Evolutionary conservation across 306 rosid genomes (phyloP), one percentile per base, ranked within the genome.

Genomic region (Trifolium fragiferum): DNA sequence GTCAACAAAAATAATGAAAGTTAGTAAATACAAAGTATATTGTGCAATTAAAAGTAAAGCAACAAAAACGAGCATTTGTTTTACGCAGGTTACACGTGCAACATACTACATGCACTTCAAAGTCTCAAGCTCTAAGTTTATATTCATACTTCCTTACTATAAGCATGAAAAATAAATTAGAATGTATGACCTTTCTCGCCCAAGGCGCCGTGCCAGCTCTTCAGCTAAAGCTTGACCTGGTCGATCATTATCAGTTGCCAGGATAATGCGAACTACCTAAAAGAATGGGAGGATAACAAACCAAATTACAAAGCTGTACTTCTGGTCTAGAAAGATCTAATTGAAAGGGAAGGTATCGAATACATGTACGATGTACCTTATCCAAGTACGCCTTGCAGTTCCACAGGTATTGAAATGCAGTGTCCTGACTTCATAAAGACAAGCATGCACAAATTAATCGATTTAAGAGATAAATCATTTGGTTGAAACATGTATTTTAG

Each of bases 351-450:
- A 68, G 66, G 51, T 16, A 68, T 40, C 51, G 23, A 41, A 54
- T 71, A 5, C 27, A 18, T 50, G 73, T 81, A 91, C 97, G 21
- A 18, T 50, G 73, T 81, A 91, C 97, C 93, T 89, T 88, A 82
- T 93, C 94, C 76, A 89, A 81, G 82, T 83, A 79, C 43, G 72
- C 89, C 82, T 81, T 91, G 86, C 91, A 87, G 74, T 82, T 89
- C 96, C 97, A 88, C 51, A 91, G 71, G 83, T 86, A 93, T 76
- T 71, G 92, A 82, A 41, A 93, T 76, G 90, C 89, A 33, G 76
- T 77, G 82, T 89, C 98, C 98, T 91, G 82, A 68, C 58, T 80
- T 88, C 81, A 81, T 58, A 63, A 59, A 85, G 54, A 76, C 51
- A 78, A 54, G 63, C 78, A 69, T 11, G 59, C 49, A 73, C 47